Base-by-base conservation (phyloP, 176 grass and related monocot species). In the Oryza rufipogon region DNA sequence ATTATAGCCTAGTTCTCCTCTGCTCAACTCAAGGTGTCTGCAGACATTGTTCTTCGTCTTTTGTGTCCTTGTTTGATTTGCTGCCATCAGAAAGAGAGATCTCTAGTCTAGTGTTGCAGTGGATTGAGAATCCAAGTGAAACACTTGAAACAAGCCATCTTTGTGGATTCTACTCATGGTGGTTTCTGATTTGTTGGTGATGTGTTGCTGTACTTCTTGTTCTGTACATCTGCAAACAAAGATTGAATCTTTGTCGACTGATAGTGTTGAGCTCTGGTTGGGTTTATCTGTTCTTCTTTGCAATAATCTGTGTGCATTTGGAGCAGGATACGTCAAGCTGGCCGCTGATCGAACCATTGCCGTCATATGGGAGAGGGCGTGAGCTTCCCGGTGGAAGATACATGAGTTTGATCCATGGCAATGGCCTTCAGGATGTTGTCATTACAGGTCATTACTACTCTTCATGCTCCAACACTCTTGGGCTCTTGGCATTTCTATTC, bases 321-420 rank as follows among this genome's bases (percentile, higher is more conserved):
- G 83, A 85, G 65, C 86, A 98, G 96, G 91, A 95, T 78, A 84
- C 86, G 12, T 71, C 78, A 45, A 98, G 83, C 75, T 98, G 96
- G 96, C 93, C 93, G 7, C 80, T 98, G 74, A 78, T 98, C 14
- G 93, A 98, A 30, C 87, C 89, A 41, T 46, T 94, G 87, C 96
- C 96, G 6, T 98, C 96, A 16, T 98, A 98, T 17, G 96, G 96
- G 69, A 90, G 93, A 92, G 96, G 93, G 0, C 87, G 96, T 2
- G 93, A 98, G 77, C 76, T 92, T 41, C 96, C 96, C 0, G 96
- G 96, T 4, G 88, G 84, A 34, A 91, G 96, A 87, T 98, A 98
- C 80, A 85, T 91, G 30, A 98, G 96, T 71, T 88, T 98, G 42
- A 92, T 98, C 77, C 96, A 98, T 89, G 96, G 91, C 83, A 88